These are phyloP conservation scores for Biscogniauxia marginata DNA, from an alignment of 2,329 filamentous ascomycete species.

Conservation along the genomic window DNA sequence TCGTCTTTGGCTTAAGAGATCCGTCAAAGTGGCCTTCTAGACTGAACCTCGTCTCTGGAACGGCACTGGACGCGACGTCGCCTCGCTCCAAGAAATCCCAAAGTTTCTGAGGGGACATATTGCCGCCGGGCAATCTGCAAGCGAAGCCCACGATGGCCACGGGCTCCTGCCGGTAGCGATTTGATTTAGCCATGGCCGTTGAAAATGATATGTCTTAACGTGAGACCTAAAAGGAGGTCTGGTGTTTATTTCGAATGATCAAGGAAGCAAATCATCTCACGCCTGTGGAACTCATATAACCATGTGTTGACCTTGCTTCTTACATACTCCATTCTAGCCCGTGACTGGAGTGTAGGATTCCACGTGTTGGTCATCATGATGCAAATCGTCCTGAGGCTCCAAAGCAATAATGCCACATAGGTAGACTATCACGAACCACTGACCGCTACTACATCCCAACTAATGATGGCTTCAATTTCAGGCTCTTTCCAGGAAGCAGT, in stretches of 20 bases:
- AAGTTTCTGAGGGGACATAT: conserved; percentile 24
- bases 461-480: no score
- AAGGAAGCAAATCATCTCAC: no score
- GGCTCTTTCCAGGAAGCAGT: no score
- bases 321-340: no score
- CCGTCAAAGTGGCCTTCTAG: conserved; percentile 37
- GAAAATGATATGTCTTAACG: not conserved
- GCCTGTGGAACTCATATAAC: no score
- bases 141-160: conserved; percentile 5
- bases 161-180: conserved; percentile 8
- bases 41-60: conserved; percentile 38
- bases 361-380: no score
- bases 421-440: no score
- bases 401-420: no score
- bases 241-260: not conserved
- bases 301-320: no score
- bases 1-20: conserved; percentile 35
- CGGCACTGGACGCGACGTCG: conserved; percentile 22
- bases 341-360: no score
- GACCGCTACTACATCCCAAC: no score
- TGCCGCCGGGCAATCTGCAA: conserved; percentile 22
- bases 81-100: conserved; percentile 10
- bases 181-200: not conserved
- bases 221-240: not conserved
- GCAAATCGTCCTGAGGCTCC: no score